A percentile compares a stretch with the other conserved stretches of the same genome.
Evolutionary conservation across 2,329 filamentous ascomycete genomes (phyloP).

Genomic region (Albifimbria verrucaria): DNA sequence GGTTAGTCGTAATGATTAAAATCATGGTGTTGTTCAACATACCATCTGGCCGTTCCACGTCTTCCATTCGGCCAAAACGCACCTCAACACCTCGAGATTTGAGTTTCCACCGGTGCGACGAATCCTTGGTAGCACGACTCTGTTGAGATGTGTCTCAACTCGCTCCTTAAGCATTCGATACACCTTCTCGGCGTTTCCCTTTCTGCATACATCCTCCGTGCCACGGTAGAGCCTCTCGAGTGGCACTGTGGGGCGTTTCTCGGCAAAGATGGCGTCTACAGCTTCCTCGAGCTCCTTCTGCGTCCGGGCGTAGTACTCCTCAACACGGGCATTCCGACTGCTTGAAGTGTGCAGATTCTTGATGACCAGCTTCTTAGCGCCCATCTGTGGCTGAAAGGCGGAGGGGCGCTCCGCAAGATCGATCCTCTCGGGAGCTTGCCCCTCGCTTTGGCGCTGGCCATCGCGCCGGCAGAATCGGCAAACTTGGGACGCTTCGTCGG

Average conservation of each 20-base stretch:
- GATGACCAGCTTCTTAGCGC: slow-evolving; percentile 84
- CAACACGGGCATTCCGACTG: slow-evolving; percentile 57
- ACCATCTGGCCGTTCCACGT: slow-evolving; percentile 77
- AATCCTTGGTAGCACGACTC: slow-evolving; percentile 53
- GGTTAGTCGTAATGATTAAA: slow-evolving; percentile 1
- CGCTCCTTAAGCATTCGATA: slow-evolving; percentile 62
- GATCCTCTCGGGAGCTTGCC: slow-evolving; percentile 37
- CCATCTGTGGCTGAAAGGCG: slow-evolving; percentile 68
- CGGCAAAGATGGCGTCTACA: slow-evolving; percentile 68
- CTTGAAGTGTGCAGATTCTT: slow-evolving; percentile 76
- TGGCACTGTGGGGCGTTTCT: slow-evolving; percentile 62
- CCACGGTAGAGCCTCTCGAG: slow-evolving; percentile 86
- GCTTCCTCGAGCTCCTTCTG: slow-evolving; percentile 73
- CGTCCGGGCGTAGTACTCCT: slow-evolving; percentile 74
- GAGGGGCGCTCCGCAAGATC: slow-evolving; percentile 31
- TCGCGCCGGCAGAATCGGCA: slow-evolving; percentile 18
- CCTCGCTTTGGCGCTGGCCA: slow-evolving; percentile 34
- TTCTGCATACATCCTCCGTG: slow-evolving; percentile 87
- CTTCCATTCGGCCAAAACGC: slow-evolving; percentile 60
- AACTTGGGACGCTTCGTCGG: slow-evolving; percentile 30
- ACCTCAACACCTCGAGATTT: slow-evolving; percentile 62
- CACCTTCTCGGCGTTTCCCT: slow-evolving; percentile 66
- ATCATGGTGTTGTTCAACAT: slow-evolving; percentile 26
- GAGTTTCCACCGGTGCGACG: slow-evolving; percentile 47
- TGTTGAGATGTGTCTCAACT: slow-evolving; percentile 66